A percentile compares a stretch with the other conserved stretches of the same genome.
phyloP scores from a whole-genome alignment of 106 monocot species.

The Dendrobium nobile region DNA sequence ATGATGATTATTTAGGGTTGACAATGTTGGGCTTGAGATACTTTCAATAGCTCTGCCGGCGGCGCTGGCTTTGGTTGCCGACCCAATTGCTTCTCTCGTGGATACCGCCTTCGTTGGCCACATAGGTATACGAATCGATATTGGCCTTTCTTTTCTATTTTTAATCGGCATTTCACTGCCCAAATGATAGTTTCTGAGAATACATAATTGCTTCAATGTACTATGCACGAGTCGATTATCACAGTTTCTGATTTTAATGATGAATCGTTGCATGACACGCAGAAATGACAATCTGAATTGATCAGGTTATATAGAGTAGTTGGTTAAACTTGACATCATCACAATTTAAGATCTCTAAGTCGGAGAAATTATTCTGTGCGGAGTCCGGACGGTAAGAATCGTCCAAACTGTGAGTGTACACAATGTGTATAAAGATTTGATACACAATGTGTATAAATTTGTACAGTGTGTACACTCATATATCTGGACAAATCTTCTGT shows the following conservation, averaged over 20 bases:
- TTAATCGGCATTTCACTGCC: neutral
- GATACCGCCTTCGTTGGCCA: conserved; percentile 94
- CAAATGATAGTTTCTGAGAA: too few relatives aligned
- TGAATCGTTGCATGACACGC: neutral
- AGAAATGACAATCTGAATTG: neutral
- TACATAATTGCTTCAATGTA: too few relatives aligned
- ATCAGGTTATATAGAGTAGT: neutral
- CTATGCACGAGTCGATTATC: neutral
- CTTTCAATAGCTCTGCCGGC: conserved; percentile 73
- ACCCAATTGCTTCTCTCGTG: conserved; percentile 75
- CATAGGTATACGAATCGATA: conserved; percentile 37
- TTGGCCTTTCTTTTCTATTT: neutral
- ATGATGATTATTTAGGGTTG: conserved; percentile 14
- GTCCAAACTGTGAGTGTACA: too few relatives aligned
- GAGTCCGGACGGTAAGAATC: too few relatives aligned
- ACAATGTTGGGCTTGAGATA: conserved; percentile 62
- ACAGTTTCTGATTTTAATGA: neutral
- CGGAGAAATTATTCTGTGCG: too few relatives aligned
- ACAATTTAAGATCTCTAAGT: too few relatives aligned
- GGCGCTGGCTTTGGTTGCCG: conserved; percentile 76
- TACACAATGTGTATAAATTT: too few relatives aligned
- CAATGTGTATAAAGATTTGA: too few relatives aligned
- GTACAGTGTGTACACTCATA: too few relatives aligned
- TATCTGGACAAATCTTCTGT: too few relatives aligned
- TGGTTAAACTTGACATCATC: neutral